A percentile compares a stretch with the other conserved stretches of the same genome.
Conservation (phyloP, 2,329 filamentous ascomycete genomes). For the Colletotrichum destructivum region DNA sequence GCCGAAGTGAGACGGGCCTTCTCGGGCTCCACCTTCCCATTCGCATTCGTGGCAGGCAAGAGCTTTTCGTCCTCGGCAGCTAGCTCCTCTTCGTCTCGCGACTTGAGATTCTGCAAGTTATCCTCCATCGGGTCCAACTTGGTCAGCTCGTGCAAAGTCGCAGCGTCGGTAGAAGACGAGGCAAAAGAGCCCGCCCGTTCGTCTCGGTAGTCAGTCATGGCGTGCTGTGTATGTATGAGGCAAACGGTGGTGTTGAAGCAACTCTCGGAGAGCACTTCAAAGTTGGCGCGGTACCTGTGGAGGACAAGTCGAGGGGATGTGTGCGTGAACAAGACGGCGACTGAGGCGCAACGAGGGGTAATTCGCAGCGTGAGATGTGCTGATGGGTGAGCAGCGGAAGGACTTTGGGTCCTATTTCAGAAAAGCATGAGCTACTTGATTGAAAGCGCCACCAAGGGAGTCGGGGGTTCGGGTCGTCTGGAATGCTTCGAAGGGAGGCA, state of each 20-base stretch:
- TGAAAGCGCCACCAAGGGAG: slow-evolving; percentile 28
- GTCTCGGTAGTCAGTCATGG: slow-evolving; percentile 46
- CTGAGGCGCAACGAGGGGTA: background rate
- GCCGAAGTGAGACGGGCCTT: slow-evolving; percentile 56
- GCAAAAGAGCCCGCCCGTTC: slow-evolving; percentile 51
- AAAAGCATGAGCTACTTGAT: slow-evolving; percentile 17
- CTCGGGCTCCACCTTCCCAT: slow-evolving; percentile 54
- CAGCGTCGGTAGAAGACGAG: slow-evolving; percentile 53
- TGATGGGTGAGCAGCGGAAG: background rate
- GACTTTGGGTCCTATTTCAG: slow-evolving; percentile 36
- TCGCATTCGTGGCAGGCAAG: slow-evolving; percentile 51
- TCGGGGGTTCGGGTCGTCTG: slow-evolving; percentile 12
- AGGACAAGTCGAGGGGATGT: background rate
- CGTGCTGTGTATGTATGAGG: background rate
- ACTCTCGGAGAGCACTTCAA: background rate
- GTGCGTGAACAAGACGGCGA: background rate
- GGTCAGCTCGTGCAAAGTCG: slow-evolving; percentile 53
- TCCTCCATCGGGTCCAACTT: slow-evolving; percentile 53
- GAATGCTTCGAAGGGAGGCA: slow-evolving; percentile 37
- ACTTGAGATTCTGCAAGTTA: slow-evolving; percentile 49
- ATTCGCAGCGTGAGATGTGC: slow-evolving; percentile 1
- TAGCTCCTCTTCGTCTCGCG: slow-evolving; percentile 55
- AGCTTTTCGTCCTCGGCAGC: slow-evolving; percentile 58
- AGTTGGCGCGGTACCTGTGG: no score
- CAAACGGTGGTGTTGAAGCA: background rate